phyloP scores from a whole-genome alignment of 768 basidiomycete species.

The Amanita thiersii region DNA sequence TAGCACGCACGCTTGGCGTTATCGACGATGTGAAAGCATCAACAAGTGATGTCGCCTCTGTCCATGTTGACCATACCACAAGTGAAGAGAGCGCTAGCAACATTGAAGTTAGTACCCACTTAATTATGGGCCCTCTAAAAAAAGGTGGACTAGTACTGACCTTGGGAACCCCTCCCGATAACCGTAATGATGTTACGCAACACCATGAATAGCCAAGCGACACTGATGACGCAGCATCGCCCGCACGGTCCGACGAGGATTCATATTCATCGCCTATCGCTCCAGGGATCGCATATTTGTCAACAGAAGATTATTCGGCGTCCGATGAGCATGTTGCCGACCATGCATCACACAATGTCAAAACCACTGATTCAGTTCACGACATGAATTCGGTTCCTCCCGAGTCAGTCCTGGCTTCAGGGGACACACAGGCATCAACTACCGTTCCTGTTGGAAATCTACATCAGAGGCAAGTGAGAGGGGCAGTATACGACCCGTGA shows the following conservation, averaged over 20 bases:
- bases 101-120: background rate
- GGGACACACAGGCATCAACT: background rate
- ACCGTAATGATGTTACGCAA: background rate
- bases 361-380: slow-evolving; percentile 1
- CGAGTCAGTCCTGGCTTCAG: background rate
- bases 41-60: slow-evolving; percentile 49
- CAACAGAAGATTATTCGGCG: slow-evolving; percentile 7
- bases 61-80: slow-evolving; percentile 16
- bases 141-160: background rate
- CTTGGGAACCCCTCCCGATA: background rate
- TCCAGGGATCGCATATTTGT: background rate
- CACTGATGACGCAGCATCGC: slow-evolving; percentile 3
- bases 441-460: slow-evolving; percentile 3
- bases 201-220: background rate
- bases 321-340: slow-evolving; percentile 2
- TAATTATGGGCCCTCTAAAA: background rate
- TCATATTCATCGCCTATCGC: slow-evolving; percentile 3
- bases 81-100: background rate
- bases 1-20: slow-evolving; percentile 75
- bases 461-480: slow-evolving; percentile 4
- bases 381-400: background rate
- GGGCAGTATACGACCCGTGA: slow-evolving; percentile 7
- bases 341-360: slow-evolving; percentile 5
- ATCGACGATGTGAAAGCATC: slow-evolving; percentile 70
- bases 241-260: slow-evolving; percentile 5